phyloP scores from a whole-genome alignment of 1,284 basidiomycete genomes.

The Tetrapyrgos nigripes region DNA sequence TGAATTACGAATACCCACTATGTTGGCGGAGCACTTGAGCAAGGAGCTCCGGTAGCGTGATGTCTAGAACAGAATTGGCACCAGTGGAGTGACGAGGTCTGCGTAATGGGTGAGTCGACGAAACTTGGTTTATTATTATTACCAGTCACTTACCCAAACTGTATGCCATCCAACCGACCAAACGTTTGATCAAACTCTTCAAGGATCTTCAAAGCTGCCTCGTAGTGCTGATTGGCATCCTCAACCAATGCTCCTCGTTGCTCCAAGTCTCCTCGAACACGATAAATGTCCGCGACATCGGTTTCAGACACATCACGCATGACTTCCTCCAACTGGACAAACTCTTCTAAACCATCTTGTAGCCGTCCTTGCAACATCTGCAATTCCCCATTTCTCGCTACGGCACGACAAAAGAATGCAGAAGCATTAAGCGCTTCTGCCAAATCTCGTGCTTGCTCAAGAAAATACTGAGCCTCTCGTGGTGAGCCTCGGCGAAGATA shows the following conservation, averaged over 20 bases:
- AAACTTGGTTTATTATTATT: not conserved
- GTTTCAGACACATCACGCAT: constrained; percentile 52
- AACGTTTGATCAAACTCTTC: constrained; percentile 65
- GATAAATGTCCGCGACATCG: constrained; percentile 67
- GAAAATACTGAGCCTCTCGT: constrained; percentile 84
- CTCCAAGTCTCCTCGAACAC: constrained; percentile 67
- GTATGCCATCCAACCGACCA: constrained; percentile 53
- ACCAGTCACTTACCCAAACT: constrained; percentile 44
- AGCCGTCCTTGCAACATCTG: constrained; percentile 66
- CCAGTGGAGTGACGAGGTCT: constrained; percentile 53
- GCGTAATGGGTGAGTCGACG: constrained; percentile 17
- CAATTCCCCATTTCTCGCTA: constrained; percentile 72
- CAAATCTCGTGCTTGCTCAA: constrained; percentile 73
- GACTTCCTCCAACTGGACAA: constrained; percentile 58
- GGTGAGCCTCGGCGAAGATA: constrained; percentile 79
- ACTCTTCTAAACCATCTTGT: constrained; percentile 56
- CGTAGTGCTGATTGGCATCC: constrained; percentile 58
- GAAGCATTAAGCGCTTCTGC: constrained; percentile 72
- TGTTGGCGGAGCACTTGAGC: constrained; percentile 76
- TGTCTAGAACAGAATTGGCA: constrained; percentile 50
- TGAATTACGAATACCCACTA: constrained; percentile 54
- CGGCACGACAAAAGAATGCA: constrained; percentile 66
- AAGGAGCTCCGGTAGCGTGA: constrained; percentile 71
- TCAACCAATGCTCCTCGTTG: constrained; percentile 53
- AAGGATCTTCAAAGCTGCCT: constrained; percentile 58